Conservation (phyloP, 2,329 filamentous ascomycete species). For the Dactylellina leptospora region DNA sequence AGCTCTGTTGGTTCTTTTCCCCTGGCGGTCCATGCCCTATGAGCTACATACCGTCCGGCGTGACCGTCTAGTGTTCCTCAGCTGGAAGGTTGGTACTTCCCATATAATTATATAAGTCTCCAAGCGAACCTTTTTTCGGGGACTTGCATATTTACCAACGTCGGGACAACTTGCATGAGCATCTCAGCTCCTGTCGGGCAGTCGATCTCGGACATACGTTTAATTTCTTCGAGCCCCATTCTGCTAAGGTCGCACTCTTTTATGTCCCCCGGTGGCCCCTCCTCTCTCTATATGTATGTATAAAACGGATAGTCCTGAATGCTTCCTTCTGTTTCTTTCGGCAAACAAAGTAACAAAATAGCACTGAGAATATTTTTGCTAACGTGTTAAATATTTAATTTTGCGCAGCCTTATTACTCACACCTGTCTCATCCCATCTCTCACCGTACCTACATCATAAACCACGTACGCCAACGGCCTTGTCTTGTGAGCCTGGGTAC, state of each 20-base stretch:
- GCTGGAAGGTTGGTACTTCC: conserved; percentile 22
- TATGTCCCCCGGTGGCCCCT: conserved; percentile 47
- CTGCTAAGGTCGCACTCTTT: conserved; percentile 32
- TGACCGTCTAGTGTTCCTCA: conserved; percentile 44
- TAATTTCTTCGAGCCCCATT: too few relatives aligned
- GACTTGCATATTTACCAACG: conserved; percentile 34
- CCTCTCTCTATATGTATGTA: conserved; percentile 33
- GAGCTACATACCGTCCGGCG: conserved; percentile 21
- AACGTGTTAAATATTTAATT: conserved; percentile 47
- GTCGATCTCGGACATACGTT: not conserved
- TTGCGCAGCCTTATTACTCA: conserved; percentile 50
- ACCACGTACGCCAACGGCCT: conserved; percentile 24
- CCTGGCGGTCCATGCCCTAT: conserved; percentile 12
- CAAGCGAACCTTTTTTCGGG: conserved; percentile 48
- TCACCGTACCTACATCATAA: conserved; percentile 26
- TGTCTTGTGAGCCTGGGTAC: too few relatives aligned
- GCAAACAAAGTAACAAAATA: conserved; percentile 25
- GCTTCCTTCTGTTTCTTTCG: conserved; percentile 2
- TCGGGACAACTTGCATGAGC: conserved; percentile 50
- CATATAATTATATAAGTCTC: conserved; percentile 51
- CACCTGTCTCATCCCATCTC: conserved; percentile 10
- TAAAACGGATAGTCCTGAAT: conserved; percentile 7
- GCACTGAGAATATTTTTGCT: conserved; percentile 27
- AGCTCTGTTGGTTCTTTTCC: conserved; percentile 35
- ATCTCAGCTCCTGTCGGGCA: conserved; percentile 44